phyloP scores from a whole-genome alignment of 257 asterid genomes.

The Solanum pinnatisectum region DNA sequence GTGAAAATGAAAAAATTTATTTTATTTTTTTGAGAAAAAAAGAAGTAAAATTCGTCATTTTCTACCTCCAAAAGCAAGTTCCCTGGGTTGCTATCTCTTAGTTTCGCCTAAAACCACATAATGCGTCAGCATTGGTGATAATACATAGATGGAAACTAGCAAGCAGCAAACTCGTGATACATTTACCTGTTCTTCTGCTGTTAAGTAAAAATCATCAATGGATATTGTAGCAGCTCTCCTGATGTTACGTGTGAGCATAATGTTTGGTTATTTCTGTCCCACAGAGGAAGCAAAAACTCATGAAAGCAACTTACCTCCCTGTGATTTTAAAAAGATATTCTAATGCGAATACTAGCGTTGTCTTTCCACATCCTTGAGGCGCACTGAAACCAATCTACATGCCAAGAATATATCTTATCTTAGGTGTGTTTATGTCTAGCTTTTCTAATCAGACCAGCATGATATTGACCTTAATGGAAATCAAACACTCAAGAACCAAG shows the following conservation, averaged over 20 bases:
- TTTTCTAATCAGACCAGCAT: not conserved
- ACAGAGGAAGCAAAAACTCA: not conserved
- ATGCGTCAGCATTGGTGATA: not conserved
- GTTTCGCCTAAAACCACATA: conserved; percentile 47
- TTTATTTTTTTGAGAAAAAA: not conserved
- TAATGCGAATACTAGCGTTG: conserved; percentile 92
- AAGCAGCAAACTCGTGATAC: not conserved
- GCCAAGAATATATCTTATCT: not conserved
- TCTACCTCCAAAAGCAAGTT: conserved; percentile 86
- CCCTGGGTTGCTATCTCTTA: conserved; percentile 72
- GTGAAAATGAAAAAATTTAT: not conserved
- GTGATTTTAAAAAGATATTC: conserved; percentile 63
- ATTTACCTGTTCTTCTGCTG: conserved; percentile 82
- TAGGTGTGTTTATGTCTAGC: not conserved
- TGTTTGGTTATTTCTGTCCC: not conserved
- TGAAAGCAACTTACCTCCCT: conserved; percentile 71
- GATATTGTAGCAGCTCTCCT: conserved; percentile 85
- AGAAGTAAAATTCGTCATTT: not conserved
- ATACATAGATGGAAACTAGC: not conserved
- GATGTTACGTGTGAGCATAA: conserved; percentile 8
- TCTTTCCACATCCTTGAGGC: conserved; percentile 99
- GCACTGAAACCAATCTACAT: conserved; percentile 99
- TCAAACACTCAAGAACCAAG: not conserved
- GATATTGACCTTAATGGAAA: not conserved
- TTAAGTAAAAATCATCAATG: conserved; percentile 93